Evolutionary conservation across 352 stramenopile genomes (phyloP).

Genomic region (Poterioochromonas sp.): DNA sequence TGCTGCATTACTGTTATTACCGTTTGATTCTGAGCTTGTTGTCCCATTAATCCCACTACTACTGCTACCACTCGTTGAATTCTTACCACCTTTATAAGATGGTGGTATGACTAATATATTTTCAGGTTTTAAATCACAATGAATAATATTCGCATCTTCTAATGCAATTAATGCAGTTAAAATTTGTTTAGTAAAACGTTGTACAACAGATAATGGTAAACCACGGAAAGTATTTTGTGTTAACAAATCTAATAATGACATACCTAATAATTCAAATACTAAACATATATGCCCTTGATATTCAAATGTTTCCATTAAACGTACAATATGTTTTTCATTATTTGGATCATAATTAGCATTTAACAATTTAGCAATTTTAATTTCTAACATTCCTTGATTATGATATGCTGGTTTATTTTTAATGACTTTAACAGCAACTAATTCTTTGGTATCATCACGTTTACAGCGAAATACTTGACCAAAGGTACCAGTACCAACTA

Average conservation of each 20-base stretch:
- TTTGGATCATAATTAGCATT: slow-evolving; percentile 49
- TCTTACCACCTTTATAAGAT: slow-evolving; percentile 34
- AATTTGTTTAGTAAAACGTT: slow-evolving; percentile 73
- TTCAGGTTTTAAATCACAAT: slow-evolving; percentile 96
- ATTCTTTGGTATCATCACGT: slow-evolving; percentile 59
- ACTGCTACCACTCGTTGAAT: neutral
- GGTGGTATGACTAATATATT: slow-evolving; percentile 82
- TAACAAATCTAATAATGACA: slow-evolving; percentile 92
- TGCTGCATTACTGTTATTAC: neutral
- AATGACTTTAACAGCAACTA: slow-evolving; percentile 94
- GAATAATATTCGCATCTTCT: slow-evolving; percentile 71
- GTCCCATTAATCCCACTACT: neutral
- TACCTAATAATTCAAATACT: slow-evolving; percentile 86
- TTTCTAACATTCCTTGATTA: slow-evolving; percentile 86
- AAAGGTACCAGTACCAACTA: slow-evolving; percentile 90
- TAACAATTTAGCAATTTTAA: slow-evolving; percentile 76
- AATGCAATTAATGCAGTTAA: slow-evolving; percentile 61
- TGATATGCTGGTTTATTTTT: slow-evolving; percentile 90
- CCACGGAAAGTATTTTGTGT: slow-evolving; percentile 88
- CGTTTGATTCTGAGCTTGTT: neutral
- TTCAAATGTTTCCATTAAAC: slow-evolving; percentile 80
- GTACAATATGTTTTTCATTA: slow-evolving; percentile 64
- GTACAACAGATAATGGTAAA: slow-evolving; percentile 73
- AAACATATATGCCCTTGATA: slow-evolving; percentile 89
- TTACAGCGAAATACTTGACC: slow-evolving; percentile 92